Evolutionary conservation across 768 basidiomycete species (phyloP).

Genomic region (Lentinula sp.): DNA sequence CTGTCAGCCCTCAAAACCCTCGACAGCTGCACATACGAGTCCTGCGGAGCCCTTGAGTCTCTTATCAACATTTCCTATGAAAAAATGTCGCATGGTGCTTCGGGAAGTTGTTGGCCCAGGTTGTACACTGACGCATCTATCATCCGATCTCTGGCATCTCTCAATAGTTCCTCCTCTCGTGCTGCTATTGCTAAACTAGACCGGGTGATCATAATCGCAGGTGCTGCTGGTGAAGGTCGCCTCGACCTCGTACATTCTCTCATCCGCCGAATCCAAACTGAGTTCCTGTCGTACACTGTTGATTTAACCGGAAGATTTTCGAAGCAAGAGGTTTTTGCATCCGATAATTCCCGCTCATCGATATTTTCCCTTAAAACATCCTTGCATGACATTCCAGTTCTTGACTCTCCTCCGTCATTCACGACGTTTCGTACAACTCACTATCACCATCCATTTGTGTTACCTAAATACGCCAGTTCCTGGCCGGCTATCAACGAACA

Average conservation of each 20-base stretch:
- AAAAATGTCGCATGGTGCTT: conserved; percentile 37
- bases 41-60: conserved; percentile 22
- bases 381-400: conserved; percentile 26
- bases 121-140: conserved; percentile 76
- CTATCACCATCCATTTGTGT: conserved; percentile 60
- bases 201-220: conserved; percentile 77
- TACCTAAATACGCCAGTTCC: conserved; percentile 51
- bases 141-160: conserved; percentile 41
- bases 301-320: background rate
- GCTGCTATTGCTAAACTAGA: conserved; percentile 63
- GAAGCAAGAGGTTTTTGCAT: background rate
- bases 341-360: background rate
- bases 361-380: background rate
- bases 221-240: conserved; percentile 57
- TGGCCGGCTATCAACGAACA: conserved; percentile 78
- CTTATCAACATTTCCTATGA: conserved; percentile 45
- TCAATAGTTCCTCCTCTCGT: conserved; percentile 21
- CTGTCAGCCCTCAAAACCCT: background rate
- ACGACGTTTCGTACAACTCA: conserved; percentile 41
- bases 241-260: conserved; percentile 57
- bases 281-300: conserved; percentile 13
- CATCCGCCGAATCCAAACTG: conserved; percentile 54
- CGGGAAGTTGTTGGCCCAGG: conserved; percentile 48
- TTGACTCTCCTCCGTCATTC: conserved; percentile 51
- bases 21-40: background rate